Evolutionary conservation across 2,329 filamentous ascomycete genomes (phyloP).

Genomic region (Trematosphaeria pertusa): DNA sequence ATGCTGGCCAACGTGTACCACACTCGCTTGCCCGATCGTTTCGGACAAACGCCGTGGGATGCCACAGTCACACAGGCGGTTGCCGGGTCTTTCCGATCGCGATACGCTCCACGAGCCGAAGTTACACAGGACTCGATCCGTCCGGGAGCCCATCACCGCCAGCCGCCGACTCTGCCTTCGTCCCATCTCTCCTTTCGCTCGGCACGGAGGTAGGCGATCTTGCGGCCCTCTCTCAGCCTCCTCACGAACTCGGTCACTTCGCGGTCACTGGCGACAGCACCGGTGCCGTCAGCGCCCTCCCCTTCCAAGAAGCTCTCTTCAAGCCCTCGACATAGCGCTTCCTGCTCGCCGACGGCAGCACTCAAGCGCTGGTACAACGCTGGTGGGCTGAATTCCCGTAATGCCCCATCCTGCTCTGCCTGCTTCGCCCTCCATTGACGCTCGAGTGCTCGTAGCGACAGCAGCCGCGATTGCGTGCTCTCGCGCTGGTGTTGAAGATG

Average conservation of each 20-base stretch:
- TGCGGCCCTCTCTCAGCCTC: conserved; percentile 79
- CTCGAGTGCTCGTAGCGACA: conserved; percentile 85
- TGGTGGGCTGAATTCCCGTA: conserved; percentile 84
- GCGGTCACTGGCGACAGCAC: conserved; percentile 70
- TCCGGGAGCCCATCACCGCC: too few relatives aligned
- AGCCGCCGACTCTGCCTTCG: conserved; percentile 91
- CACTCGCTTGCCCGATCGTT: not conserved
- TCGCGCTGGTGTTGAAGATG: conserved; percentile 68
- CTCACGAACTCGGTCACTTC: conserved; percentile 87
- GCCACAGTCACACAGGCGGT: conserved; percentile 10
- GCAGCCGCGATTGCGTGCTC: conserved; percentile 78
- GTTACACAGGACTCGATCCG: too few relatives aligned
- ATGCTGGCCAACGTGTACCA: too few relatives aligned
- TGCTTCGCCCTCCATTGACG: conserved; percentile 92
- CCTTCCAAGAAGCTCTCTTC: conserved; percentile 92
- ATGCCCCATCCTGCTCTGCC: conserved; percentile 82
- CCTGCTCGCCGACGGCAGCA: conserved; percentile 82
- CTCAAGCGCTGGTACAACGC: conserved; percentile 83
- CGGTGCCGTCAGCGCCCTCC: conserved; percentile 49
- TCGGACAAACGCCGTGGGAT: not conserved
- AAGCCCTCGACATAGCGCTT: conserved; percentile 77
- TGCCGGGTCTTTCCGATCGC: too few relatives aligned
- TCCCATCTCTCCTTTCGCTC: conserved; percentile 96
- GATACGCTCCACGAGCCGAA: too few relatives aligned
- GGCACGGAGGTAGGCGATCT: conserved; percentile 77